Evolutionary conservation across 2,329 filamentous ascomycete genomes (phyloP).

Genomic region (Alternaria ethzedia): DNA sequence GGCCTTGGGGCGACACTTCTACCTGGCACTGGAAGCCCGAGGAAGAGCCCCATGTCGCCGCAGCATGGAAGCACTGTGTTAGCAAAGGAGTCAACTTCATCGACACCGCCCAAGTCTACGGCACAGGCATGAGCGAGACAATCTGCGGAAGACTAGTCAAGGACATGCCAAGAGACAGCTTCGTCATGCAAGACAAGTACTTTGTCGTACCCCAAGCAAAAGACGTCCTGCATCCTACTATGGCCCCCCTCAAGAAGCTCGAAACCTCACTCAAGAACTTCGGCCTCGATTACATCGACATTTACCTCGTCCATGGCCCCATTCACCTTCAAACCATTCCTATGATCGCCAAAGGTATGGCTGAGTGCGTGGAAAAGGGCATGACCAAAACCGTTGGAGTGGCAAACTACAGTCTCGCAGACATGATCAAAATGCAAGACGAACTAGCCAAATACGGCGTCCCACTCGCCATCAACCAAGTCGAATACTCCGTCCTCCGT

Average conservation of each 20-base stretch:
- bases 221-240: not conserved
- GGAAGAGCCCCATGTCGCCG: not conserved
- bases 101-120: conserved; percentile 1
- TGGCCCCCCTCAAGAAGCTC: conserved; percentile 1
- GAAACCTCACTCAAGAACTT: not conserved
- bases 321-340: not conserved
- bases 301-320: not conserved
- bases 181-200: conserved; percentile 1
- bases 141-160: not conserved
- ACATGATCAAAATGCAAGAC: conserved; percentile 1
- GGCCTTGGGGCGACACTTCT: conserved; percentile 1
- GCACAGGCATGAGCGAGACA: not conserved
- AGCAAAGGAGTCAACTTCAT: conserved; percentile 5
- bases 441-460: conserved; percentile 19
- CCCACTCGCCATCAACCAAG: conserved; percentile 54
- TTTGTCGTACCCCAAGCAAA: conserved; percentile 3
- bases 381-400: not conserved
- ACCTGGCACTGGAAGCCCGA: conserved; percentile 6
- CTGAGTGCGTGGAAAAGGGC: not conserved
- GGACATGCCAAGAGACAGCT: not conserved
- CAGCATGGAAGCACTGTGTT: conserved; percentile 3
- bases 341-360: conserved; percentile 2
- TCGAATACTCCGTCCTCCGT: conserved; percentile 54
- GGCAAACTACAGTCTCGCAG: not conserved
- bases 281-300: not conserved